phyloP scores from a whole-genome alignment of 1,139 yeast species.

The Taiozyma sp. region DNA sequence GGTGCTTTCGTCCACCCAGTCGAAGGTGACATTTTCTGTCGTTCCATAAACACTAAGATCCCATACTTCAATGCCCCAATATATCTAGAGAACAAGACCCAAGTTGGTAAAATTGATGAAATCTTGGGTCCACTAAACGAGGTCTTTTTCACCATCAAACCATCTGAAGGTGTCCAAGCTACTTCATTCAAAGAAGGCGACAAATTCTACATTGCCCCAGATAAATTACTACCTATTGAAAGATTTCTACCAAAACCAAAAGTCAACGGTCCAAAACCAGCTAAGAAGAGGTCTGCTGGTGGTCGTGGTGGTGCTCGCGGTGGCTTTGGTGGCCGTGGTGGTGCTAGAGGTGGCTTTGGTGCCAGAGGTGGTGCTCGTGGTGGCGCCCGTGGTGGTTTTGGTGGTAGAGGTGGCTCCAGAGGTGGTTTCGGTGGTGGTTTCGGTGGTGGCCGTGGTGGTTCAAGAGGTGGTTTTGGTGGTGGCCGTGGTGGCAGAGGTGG shows the following conservation, averaged over 20 bases:
- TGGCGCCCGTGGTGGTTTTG: constrained; percentile 35
- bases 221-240: constrained; percentile 90
- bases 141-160: constrained; percentile 93
- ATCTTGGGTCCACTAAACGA: constrained; percentile 96
- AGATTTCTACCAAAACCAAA: constrained; percentile 93
- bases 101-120: constrained; percentile 97
- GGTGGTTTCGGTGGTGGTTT: constrained; percentile 49
- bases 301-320: constrained; percentile 39
- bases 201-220: constrained; percentile 92
- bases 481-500: constrained; percentile 33
- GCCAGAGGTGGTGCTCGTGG: constrained; percentile 35
- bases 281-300: constrained; percentile 60
- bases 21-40: constrained; percentile 97
- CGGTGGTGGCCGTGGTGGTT: constrained; percentile 31
- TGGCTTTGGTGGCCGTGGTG: constrained; percentile 41
- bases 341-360: constrained; percentile 39
- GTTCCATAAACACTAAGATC: constrained; percentile 86
- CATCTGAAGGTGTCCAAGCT: constrained; percentile 94
- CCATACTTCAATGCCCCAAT: constrained; percentile 99
- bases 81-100: constrained; percentile 90
- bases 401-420: constrained; percentile 31
- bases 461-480: constrained; percentile 44
- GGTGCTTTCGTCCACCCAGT: constrained; percentile 89
- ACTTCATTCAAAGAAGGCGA: constrained; percentile 91
- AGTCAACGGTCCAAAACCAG: constrained; percentile 71